Base-by-base conservation (phyloP, 2,329 filamentous ascomycete species). In the Leptographium lundbergii region DNA sequence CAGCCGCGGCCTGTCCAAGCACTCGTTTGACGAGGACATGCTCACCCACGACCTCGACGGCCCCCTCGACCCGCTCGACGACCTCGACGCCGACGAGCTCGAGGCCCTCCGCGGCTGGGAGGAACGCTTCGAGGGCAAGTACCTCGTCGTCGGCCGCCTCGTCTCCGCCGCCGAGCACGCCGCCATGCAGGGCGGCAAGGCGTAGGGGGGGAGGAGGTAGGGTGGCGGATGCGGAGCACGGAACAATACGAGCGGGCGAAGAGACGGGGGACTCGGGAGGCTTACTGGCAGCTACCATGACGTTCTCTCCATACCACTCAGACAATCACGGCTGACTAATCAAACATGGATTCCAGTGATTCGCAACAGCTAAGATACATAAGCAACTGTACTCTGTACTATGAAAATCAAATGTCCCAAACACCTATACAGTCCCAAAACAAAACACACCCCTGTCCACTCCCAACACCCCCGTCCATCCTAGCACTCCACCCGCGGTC, bases 21-120 rank as follows among this genome's bases (percentile, higher is more conserved):
- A 91, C 61, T 95, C 89, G 75, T 97, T 99, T 71, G 94, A 96
- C 70, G 84, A 89, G 77, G 88, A 91, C 7, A 95, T 97, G 91
- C 75, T 97, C 74, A 97, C 94, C 22, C 84, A 92, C 77, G 88
- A 96, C 71, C 74, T 97, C 59, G 83, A 94, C 60, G 92, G 83
- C 0, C 89, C 90, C 52, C 75, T 96, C 63, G 91, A 96, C 70
- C 82, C 79, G 57, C 77, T 96, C 51, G 78, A 82, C 57, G 89
- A 86, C 60, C 72, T 97, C 61, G 84, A 82, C 6, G 71, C 70
- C 1, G 90, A 92, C 60, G 86, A 95, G 77, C 74, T 88, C 73
- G 91, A 95, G 71, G 88, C 91, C 56, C 75, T 96, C 71, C 78
- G 81, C 66, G 90, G 89, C 2, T 99, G 94, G 94, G 91, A 96